Percentiles rank a stretch among this genome's conserved stretches.
Evolutionary conservation across 208 protist genomes (phyloP).

Genomic region (Histomonas meleagridis): DNA sequence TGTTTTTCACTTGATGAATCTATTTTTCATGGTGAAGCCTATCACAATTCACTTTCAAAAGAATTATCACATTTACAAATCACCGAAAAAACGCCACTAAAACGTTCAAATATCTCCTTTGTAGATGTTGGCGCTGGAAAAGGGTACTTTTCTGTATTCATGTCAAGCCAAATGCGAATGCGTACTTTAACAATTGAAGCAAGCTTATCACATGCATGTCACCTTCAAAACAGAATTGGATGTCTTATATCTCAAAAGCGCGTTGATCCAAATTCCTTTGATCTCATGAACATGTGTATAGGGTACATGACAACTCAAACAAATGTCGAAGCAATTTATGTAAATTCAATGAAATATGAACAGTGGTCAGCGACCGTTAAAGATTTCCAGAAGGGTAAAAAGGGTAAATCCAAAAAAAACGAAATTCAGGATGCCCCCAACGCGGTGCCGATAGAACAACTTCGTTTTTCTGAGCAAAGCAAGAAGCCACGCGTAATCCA

Average conservation of each 20-base stretch:
- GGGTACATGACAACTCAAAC: neutral
- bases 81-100: neutral
- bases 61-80: neutral
- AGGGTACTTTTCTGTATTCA: constrained; percentile 20
- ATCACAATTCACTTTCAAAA: neutral
- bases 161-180: neutral
- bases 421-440: neutral
- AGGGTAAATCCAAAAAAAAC: neutral
- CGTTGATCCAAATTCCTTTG: neutral
- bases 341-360: neutral
- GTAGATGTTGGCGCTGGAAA: constrained; percentile 35
- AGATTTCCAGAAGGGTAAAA: neutral
- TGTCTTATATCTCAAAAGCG: neutral
- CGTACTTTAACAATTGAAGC: neutral
- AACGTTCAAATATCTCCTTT: neutral
- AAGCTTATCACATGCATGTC: neutral
- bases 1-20: neutral
- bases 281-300: constrained; percentile 27
- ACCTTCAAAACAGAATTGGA: neutral
- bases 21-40: neutral
- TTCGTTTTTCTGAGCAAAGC: neutral
- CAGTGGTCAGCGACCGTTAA: neutral
- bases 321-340: neutral
- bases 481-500: neutral
- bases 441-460: neutral